Conservation (phyloP, 768 basidiomycete species). For the Hericium erinaceus region DNA sequence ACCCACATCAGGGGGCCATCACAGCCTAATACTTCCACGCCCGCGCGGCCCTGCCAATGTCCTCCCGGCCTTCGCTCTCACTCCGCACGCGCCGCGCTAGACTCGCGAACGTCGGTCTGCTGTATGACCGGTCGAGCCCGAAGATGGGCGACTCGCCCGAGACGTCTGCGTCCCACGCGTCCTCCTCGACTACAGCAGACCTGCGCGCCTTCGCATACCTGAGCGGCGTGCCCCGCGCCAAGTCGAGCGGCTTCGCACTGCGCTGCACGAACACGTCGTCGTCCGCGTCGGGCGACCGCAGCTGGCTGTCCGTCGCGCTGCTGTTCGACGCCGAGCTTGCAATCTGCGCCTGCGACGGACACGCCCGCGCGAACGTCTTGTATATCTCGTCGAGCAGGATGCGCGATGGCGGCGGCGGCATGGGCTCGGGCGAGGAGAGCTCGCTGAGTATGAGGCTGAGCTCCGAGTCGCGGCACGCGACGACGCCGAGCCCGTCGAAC, state of each 20-base stretch:
- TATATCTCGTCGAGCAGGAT: constrained; percentile 15
- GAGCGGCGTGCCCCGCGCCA: too few species aligned
- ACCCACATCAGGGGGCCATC: too few species aligned
- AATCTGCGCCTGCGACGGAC: not conserved
- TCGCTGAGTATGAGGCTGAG: not conserved
- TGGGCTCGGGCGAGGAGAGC: constrained; percentile 4
- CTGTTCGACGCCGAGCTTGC: not conserved
- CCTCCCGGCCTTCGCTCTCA: not conserved
- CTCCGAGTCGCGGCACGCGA: constrained; percentile 6
- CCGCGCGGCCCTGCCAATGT: not conserved
- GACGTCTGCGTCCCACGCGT: too few species aligned
- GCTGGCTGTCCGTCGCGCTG: too few species aligned
- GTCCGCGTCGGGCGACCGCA: too few species aligned
- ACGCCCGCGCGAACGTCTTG: not conserved
- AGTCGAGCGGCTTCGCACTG: too few species aligned
- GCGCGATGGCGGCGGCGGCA: constrained; percentile 11
- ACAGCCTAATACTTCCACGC: not conserved
- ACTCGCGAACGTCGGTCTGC: not conserved
- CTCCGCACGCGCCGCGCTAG: not conserved
- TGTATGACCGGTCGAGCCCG: not conserved
- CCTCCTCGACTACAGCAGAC: too few species aligned
- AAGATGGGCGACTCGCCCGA: too few species aligned
- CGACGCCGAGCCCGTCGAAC: constrained; percentile 12
- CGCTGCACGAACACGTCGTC: too few species aligned
- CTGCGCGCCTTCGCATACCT: too few species aligned